Percentiles rank a stretch among this genome's conserved stretches.
Conservation (phyloP, 345 rosid genomes). For the Citrus cavaleriei region DNA sequence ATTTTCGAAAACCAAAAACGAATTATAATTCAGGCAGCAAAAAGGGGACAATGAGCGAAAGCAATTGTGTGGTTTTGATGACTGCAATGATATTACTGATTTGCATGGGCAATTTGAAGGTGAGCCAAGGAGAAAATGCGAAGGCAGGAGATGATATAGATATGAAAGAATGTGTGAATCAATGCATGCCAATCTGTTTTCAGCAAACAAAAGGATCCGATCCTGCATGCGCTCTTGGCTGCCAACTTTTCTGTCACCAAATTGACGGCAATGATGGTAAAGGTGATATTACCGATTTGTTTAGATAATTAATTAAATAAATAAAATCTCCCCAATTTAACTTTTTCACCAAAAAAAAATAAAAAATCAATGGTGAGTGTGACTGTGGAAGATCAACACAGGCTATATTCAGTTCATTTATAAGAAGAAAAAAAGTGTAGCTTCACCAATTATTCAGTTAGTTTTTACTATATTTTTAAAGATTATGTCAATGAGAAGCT, state of each 20-base stretch:
- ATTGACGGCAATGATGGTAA: neutral
- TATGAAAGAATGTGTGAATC: neutral
- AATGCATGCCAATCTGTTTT: slow-evolving; percentile 4
- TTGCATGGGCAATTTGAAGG: neutral
- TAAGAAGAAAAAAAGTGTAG: neutral
- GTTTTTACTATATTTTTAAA: too few relatives aligned
- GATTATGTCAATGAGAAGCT: too few relatives aligned
- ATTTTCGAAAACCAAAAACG: neutral
- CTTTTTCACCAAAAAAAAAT: neutral
- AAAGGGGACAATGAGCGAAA: neutral
- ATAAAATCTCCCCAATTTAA: neutral
- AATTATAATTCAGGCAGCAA: too few relatives aligned
- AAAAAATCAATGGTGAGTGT: neutral
- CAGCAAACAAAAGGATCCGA: neutral
- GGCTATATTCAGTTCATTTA: neutral
- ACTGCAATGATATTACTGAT: neutral
- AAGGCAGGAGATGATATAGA: neutral
- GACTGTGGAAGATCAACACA: neutral
- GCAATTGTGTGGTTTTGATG: neutral
- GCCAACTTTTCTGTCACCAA: neutral
- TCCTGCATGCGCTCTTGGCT: neutral
- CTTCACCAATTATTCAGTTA: neutral
- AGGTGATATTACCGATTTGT: neutral
- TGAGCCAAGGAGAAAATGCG: neutral
- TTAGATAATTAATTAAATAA: neutral